phyloP scores from a whole-genome alignment of 1,284 basidiomycete genomes.

The Cystobasidium sp. region DNA sequence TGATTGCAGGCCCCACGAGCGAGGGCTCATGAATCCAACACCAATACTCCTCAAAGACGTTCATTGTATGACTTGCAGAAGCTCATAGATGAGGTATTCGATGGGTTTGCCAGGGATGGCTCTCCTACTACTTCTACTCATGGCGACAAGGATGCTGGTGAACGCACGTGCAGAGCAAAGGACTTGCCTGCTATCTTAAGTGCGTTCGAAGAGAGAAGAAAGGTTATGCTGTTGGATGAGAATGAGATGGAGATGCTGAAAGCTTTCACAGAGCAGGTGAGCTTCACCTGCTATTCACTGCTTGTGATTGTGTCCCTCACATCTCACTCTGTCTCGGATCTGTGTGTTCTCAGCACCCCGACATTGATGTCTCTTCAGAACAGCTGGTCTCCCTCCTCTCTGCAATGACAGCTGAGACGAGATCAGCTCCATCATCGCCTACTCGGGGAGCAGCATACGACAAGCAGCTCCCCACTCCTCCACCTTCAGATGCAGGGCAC shows the following conservation, averaged over 20 bases:
- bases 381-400: conserved; percentile 70
- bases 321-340: neutral
- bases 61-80: conserved; percentile 30
- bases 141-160: neutral
- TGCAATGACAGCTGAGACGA: conserved; percentile 63
- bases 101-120: neutral
- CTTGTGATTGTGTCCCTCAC: neutral
- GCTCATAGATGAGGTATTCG: conserved; percentile 42
- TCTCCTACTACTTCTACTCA: neutral
- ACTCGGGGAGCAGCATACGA: conserved; percentile 47
- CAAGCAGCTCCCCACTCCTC: conserved; percentile 48
- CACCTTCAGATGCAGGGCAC: conserved; percentile 33
- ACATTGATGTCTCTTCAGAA: conserved; percentile 69
- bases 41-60: conserved; percentile 33
- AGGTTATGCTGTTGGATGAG: conserved; percentile 21
- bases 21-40: neutral
- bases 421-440: conserved; percentile 56
- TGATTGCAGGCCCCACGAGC: neutral
- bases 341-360: conserved; percentile 59
- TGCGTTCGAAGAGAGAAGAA: conserved; percentile 31
- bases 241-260: conserved; percentile 10
- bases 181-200: conserved; percentile 30
- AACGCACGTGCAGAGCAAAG: conserved; percentile 25
- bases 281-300: neutral
- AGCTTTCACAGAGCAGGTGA: conserved; percentile 34